Percentiles rank a stretch among this genome's conserved stretches.
Conservation (phyloP, 306 rosid genomes). For the Medicago ruthenica region DNA sequence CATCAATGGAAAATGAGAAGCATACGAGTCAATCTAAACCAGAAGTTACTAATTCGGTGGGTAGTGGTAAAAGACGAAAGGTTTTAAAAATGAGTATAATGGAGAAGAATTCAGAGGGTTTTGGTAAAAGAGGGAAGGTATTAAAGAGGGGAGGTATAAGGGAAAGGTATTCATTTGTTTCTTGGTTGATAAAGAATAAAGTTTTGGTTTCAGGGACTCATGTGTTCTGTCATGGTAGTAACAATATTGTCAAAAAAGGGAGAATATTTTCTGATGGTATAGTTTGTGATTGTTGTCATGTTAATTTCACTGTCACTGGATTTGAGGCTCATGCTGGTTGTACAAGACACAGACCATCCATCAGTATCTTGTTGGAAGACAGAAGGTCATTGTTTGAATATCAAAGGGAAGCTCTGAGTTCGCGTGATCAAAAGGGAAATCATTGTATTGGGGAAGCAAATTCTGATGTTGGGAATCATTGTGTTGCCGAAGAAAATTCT, state of each 20-base stretch:
- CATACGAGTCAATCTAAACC: no score
- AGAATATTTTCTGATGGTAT: constrained; percentile 52
- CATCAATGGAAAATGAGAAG: not conserved
- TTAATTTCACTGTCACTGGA: constrained; percentile 41
- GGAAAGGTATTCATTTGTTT: not conserved
- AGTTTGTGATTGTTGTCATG: constrained; percentile 63
- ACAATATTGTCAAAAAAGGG: constrained; percentile 45
- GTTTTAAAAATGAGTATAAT: no score
- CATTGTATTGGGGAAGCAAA: no score
- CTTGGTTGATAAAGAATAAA: constrained; percentile 3
- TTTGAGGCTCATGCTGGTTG: constrained; percentile 74
- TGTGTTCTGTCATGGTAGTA: constrained; percentile 44
- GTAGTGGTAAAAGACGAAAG: no score
- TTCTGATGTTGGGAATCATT: not conserved
- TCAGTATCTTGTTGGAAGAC: constrained; percentile 61
- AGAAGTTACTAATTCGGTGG: not conserved
- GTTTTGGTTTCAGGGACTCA: constrained; percentile 13
- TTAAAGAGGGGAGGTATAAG: not conserved
- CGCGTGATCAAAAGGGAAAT: not conserved
- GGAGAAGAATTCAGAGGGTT: no score
- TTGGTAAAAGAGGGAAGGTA: no score
- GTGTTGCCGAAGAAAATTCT: not conserved
- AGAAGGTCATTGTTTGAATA: constrained; percentile 65
- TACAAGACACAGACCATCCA: constrained; percentile 64
- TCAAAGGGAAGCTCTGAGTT: constrained; percentile 37